phyloP scores from a whole-genome alignment of 345 rosid species.

The Zanthoxylum bungeanum region DNA sequence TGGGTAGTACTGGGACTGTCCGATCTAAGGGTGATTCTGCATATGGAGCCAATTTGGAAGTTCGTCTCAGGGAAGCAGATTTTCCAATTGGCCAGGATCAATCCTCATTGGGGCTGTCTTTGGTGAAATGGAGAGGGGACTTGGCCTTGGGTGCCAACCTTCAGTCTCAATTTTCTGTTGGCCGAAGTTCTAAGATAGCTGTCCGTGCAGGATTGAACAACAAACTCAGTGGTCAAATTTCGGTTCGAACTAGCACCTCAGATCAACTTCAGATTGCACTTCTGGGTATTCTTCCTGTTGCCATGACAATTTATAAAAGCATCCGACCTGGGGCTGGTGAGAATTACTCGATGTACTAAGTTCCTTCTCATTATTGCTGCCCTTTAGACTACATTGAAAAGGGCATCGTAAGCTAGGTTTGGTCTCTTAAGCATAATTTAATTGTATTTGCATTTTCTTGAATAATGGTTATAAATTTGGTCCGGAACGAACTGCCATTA shows the following conservation, averaged over 20 bases:
- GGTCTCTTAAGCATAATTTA: neutral
- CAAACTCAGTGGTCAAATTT: conserved; percentile 84
- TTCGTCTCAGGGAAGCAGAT: conserved; percentile 75
- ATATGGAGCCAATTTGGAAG: conserved; percentile 89
- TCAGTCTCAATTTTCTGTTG: conserved; percentile 80
- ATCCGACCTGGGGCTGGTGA: conserved; percentile 61
- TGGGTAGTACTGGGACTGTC: conserved; percentile 83
- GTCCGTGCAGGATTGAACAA: conserved; percentile 94
- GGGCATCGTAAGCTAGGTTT: conserved; percentile 1
- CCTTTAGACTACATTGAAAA: neutral
- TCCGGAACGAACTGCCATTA: neutral
- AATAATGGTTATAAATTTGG: conserved; percentile 1
- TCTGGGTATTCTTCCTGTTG: conserved; percentile 66
- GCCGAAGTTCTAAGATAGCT: conserved; percentile 69
- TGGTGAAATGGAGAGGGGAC: conserved; percentile 94
- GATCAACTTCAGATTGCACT: conserved; percentile 95
- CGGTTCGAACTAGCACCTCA: conserved; percentile 77
- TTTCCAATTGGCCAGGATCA: conserved; percentile 94
- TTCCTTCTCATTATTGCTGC: conserved; percentile 4
- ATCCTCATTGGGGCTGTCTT: conserved; percentile 73
- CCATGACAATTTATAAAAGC: conserved; percentile 62
- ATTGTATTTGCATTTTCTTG: conserved; percentile 4
- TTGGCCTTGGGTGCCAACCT: conserved; percentile 87
- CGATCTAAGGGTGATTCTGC: conserved; percentile 80
- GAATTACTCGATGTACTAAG: conserved; percentile 65